Evolutionary conservation across 192 early-diverging fungal genomes (phyloP).

Genomic region (Coemansia sp.): DNA sequence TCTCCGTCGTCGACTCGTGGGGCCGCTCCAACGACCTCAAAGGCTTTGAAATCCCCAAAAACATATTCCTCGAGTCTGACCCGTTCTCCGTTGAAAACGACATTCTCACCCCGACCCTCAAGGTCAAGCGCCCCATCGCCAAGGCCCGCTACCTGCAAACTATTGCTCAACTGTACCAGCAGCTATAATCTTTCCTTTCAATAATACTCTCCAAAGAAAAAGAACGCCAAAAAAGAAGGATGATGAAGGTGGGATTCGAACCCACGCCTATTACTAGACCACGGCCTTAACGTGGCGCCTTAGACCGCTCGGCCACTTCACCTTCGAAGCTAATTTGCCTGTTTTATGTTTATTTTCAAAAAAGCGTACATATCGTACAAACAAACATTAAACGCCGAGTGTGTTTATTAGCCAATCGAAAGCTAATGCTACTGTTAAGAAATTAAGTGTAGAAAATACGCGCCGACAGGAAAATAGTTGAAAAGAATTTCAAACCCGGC

Average conservation of each 20-base stretch:
- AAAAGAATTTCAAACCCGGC: too few species aligned
- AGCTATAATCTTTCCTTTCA: not conserved
- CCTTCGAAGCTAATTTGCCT: not conserved
- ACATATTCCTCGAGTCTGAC: conserved; percentile 63
- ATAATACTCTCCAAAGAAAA: not conserved
- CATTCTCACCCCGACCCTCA: conserved; percentile 78
- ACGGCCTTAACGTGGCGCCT: conserved; percentile 28
- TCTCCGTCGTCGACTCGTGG: conserved; percentile 55
- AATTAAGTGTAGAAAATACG: too few species aligned
- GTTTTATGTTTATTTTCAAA: not conserved
- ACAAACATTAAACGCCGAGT: not conserved
- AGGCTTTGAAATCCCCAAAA: conserved; percentile 75
- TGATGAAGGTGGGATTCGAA: not conserved
- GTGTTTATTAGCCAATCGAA: too few species aligned
- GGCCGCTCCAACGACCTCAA: conserved; percentile 63
- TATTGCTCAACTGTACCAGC: conserved; percentile 8
- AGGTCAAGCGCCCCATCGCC: conserved; percentile 60
- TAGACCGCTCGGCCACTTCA: conserved; percentile 21
- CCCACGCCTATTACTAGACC: conserved; percentile 10
- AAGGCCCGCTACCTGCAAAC: conserved; percentile 45
- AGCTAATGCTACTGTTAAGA: too few species aligned
- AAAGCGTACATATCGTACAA: not conserved
- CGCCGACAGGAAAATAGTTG: too few species aligned
- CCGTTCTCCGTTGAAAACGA: conserved; percentile 79
- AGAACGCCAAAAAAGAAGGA: not conserved